Conservation (phyloP, 1,284 basidiomycete species). For the Ceratorhiza oryzae-sativae region DNA sequence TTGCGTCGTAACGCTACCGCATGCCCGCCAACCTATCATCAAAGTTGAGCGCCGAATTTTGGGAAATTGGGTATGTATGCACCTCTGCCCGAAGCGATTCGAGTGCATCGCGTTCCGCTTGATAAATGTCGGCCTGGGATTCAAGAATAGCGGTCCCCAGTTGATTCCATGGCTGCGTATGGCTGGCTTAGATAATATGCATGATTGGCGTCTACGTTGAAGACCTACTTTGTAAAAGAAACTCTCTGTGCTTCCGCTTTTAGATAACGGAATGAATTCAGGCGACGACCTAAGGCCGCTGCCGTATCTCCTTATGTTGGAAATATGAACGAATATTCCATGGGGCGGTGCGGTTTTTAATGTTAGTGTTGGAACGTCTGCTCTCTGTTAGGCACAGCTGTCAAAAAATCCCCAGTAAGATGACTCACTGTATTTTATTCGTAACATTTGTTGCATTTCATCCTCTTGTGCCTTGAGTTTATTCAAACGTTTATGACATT, state of each 20-base stretch:
- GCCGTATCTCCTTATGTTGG: constrained; percentile 65
- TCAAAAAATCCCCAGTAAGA: background rate
- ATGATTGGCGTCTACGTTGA: too few species aligned
- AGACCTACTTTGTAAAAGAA: constrained; percentile 70
- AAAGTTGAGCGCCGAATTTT: background rate
- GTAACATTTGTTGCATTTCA: constrained; percentile 63
- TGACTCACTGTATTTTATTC: constrained; percentile 62
- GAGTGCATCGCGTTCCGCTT: constrained; percentile 75
- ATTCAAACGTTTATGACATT: constrained; percentile 62
- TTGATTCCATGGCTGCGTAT: constrained; percentile 72
- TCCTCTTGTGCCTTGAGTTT: constrained; percentile 58
- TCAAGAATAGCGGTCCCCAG: constrained; percentile 72
- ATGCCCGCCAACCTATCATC: constrained; percentile 65
- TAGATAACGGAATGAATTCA: constrained; percentile 64
- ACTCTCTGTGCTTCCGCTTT: constrained; percentile 68
- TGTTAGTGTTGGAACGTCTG: constrained; percentile 74
- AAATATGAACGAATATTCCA: constrained; percentile 78
- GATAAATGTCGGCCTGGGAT: constrained; percentile 60
- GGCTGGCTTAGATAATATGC: constrained; percentile 38
- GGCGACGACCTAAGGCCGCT: constrained; percentile 56
- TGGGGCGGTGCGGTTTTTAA: constrained; percentile 70
- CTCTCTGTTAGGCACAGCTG: background rate
- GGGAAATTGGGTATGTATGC: constrained; percentile 41
- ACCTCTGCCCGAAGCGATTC: constrained; percentile 72
- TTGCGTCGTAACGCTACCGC: constrained; percentile 70